Base-by-base conservation (phyloP, 306 rosid genomes). In the Erythrophleum fordii region DNA sequence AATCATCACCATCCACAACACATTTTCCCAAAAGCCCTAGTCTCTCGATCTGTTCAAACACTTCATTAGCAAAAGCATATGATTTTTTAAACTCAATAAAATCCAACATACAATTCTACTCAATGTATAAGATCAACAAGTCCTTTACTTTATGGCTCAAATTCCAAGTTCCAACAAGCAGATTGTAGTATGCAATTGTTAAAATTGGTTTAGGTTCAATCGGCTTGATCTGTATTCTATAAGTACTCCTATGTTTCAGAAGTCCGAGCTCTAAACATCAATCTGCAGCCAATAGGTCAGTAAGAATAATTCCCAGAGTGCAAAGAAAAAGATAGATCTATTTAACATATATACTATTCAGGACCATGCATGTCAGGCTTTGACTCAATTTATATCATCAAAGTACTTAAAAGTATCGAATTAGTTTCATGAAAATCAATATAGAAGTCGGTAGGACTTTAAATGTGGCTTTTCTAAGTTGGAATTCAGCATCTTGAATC, bases 1-100 rank as follows among this genome's bases (percentile, higher is more conserved):
- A 53, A 29, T 20, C 25, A 37, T 31, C 4, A 0, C 16, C 46
- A 81, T 59, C 26, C 26, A 69, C 41, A 18, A 62, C 53, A 55
- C 48, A 82, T 22, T 74, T 55, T 74, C 69, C 58, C 10, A 60
- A 11, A 59, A 25, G 65, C 17, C 17, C 5, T 11, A 25, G 37
- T 51, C 26, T 68, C 72, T 71, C 28, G 18, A 55, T 69, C 34
- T 4, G 72, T 67, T 61, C 59, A 75, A 69, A 51, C 56, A 75
- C 7, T 69, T 75, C 49, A 70, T 34, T 34, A 42, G 77, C 80
- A 80, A 11, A 75, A 37, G 78, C 31, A 59, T 9, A 66, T 59
- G 0, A 25, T 69, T 11, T 68, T 74, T 12, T 49, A 70, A 59
- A 62, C 75, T 62, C 72, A 23, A 53, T n/a, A 73, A 65, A 65